phyloP scores from a whole-genome alignment of 768 basidiomycete species.

The Exsudoporus frostii region DNA sequence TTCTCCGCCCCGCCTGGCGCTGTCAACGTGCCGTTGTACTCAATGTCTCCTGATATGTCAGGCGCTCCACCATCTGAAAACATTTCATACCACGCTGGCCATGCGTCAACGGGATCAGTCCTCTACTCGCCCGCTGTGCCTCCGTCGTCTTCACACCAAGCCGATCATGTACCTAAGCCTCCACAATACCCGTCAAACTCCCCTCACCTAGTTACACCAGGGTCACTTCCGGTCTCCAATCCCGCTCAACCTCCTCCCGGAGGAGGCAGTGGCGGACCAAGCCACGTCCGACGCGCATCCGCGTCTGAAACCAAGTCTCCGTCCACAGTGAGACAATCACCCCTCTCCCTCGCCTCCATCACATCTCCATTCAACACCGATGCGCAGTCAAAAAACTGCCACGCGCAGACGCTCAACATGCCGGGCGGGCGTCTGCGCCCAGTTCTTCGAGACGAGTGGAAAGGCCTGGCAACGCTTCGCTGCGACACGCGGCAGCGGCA shows the following conservation, averaged over 20 bases:
- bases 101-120: constrained; percentile 25
- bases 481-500: constrained; percentile 35
- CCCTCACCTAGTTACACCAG: constrained; percentile 26
- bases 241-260: constrained; percentile 15
- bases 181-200: constrained; percentile 28
- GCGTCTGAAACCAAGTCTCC: constrained; percentile 32
- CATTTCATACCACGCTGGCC: constrained; percentile 28
- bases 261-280: constrained; percentile 13
- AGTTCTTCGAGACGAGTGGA: constrained; percentile 34
- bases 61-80: constrained; percentile 25
- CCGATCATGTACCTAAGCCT: constrained; percentile 23
- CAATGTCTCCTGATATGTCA: constrained; percentile 31
- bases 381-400: constrained; percentile 67
- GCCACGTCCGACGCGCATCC: constrained; percentile 28
- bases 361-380: constrained; percentile 39
- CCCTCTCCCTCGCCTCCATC: constrained; percentile 41
- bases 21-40: constrained; percentile 28
- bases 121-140: constrained; percentile 23
- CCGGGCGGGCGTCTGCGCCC: constrained; percentile 81
- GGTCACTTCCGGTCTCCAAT: constrained; percentile 19
- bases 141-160: constrained; percentile 24
- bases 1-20: constrained; percentile 28
- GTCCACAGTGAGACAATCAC: constrained; percentile 34
- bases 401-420: constrained; percentile 68
- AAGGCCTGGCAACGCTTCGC: constrained; percentile 36